Evolutionary conservation across 2,329 filamentous ascomycete species (phyloP), one percentile per base, ranked within the genome.

Genomic region (Sporothrix phasma): DNA sequence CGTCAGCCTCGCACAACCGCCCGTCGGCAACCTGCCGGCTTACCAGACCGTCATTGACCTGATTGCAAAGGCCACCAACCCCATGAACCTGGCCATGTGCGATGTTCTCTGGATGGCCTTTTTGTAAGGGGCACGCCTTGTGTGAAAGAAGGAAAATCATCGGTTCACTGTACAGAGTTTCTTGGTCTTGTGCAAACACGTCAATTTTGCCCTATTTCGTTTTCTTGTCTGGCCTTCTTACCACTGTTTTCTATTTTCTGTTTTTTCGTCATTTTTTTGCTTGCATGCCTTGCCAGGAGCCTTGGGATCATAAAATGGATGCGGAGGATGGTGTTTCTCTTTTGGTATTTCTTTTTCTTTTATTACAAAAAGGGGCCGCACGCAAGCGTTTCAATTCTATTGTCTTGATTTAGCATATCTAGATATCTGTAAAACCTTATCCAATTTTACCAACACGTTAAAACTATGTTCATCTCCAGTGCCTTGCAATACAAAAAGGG

Each of bases 41-140:
- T 96, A 96, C 75, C 94, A 99, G 81, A 97, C 93, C 46, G 91
- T 96, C 34, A 93, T 99, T 72, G 94, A 99, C 76, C 77, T 95
- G 67, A 89, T 99, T 67, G 89, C 89, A n/a, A 88, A 88, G 77
- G 92, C 93, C 1, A 92, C 96, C 17, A 95, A 96, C 76, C 94
- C 94, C 1, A 86, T 90, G 78, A 92, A 94, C 74, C 75, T 99
- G 76, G 88, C 89, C 51, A 84, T 90, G 75, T 92, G 89, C 72
- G 94, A 99, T 80, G 87, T 92, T 65, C 78, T 99, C 70, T 99
- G 94, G 92, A 97, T 97, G 93, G 88, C 91, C 26, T 99, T 96
- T 79, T 78, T 97, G 72, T 97, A 80, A 76, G 43, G n/a, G n/a
- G n/a, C n/a, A n/a, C n/a, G n/a, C n/a, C n/a, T n/a, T n/a, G n/a